Evolutionary conservation across 2,329 filamentous ascomycete species (phyloP).

Genomic region (Emmonsiellopsis sp.): DNA sequence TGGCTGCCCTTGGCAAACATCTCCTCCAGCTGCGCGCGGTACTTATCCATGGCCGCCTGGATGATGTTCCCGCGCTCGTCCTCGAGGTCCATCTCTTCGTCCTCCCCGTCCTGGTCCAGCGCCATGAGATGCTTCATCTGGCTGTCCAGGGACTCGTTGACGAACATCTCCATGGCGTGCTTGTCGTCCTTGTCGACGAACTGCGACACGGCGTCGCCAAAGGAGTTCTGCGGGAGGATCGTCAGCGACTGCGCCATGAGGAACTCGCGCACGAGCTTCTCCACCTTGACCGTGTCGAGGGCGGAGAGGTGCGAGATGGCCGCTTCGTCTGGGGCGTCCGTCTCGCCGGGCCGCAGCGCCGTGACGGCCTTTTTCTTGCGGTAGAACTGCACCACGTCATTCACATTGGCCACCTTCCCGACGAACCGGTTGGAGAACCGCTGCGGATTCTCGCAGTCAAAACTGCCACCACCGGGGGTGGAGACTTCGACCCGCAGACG

Average conservation of each 20-base stretch:
- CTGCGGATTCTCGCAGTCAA: conserved; percentile 90
- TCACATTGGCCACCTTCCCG: conserved; percentile 84
- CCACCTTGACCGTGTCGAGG: conserved; percentile 74
- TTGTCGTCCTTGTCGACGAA: conserved; percentile 96
- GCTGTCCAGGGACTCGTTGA: conserved; percentile 59
- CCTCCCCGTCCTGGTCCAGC: conserved; percentile 58
- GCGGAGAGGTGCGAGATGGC: conserved; percentile 51
- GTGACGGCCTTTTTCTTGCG: conserved; percentile 64
- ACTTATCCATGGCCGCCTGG: conserved; percentile 62
- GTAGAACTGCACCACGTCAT: conserved; percentile 89
- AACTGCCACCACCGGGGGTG: conserved; percentile 72
- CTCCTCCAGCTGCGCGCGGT: conserved; percentile 61
- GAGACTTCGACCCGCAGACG: conserved; percentile 87
- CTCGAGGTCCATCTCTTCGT: conserved; percentile 58
- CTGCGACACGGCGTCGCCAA: conserved; percentile 84
- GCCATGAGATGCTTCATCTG: conserved; percentile 63
- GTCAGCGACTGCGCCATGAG: conserved; percentile 80
- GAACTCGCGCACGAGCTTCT: conserved; percentile 80
- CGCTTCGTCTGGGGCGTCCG: conserved; percentile 46
- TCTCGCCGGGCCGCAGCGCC: conserved; percentile 32
- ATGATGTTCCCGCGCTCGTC: conserved; percentile 60
- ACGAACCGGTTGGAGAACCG: conserved; percentile 89
- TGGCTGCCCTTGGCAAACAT: conserved; percentile 58
- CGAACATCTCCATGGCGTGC: conserved; percentile 76
- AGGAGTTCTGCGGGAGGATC: conserved; percentile 84